phyloP scores from a whole-genome alignment of 2,329 filamentous ascomycete species.

The Ophiostoma pallidulum region DNA sequence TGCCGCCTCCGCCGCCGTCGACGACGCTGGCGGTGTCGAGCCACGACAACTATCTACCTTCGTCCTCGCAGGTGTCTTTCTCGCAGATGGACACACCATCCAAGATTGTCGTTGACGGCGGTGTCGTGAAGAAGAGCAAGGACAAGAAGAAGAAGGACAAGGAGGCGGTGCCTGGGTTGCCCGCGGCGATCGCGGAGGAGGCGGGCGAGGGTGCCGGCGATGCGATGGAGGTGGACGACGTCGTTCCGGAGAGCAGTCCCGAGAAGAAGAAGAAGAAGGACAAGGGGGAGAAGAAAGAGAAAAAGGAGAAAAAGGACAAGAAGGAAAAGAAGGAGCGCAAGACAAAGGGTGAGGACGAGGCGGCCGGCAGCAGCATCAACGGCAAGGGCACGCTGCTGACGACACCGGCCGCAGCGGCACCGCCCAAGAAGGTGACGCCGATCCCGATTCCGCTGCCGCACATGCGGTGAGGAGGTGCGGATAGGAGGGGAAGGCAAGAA shows the following conservation, averaged over 20 bases:
- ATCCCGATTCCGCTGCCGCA: slow-evolving; percentile 14
- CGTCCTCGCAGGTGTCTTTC: slow-evolving; percentile 10
- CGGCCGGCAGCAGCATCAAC: no score
- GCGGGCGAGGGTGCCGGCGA: not conserved
- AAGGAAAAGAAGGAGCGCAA: slow-evolving; percentile 13
- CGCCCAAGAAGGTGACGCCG: slow-evolving; percentile 15
- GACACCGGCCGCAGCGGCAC: not conserved
- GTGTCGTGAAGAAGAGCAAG: slow-evolving; percentile 1
- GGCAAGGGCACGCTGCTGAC: not conserved
- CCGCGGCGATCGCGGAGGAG: not conserved
- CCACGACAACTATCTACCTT: not conserved
- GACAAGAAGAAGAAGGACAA: slow-evolving; percentile 13
- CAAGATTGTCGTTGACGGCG: slow-evolving; percentile 5
- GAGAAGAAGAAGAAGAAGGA: slow-evolving; percentile 4
- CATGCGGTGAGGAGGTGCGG: no score
- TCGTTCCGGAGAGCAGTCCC: not conserved
- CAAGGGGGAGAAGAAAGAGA: slow-evolving; percentile 4
- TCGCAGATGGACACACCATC: slow-evolving; percentile 14
- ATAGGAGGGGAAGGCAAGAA: no score
- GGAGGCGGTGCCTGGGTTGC: no score
- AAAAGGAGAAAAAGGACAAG: slow-evolving; percentile 13
- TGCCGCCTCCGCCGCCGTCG: no score
- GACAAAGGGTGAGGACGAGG: slow-evolving; percentile 7
- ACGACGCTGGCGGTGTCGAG: no score
- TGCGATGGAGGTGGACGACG: not conserved